Conservation (phyloP, 2,329 filamentous ascomycete species). For the Diatrype stigma region DNA sequence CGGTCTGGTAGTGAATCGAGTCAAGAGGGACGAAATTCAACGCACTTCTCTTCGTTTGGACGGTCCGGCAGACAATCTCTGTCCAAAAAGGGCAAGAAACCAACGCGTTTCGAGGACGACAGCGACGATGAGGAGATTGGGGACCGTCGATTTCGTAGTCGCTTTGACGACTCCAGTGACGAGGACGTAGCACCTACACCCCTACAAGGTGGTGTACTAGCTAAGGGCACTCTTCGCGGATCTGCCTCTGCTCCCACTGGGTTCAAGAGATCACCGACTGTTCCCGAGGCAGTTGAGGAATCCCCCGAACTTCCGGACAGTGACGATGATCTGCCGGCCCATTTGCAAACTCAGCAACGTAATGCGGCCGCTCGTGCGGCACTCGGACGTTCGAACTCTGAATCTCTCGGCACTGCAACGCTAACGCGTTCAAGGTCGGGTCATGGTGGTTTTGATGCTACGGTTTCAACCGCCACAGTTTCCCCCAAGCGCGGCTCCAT, state of each 20-base stretch:
- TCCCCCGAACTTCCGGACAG: slow-evolving; percentile 60
- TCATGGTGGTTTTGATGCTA: slow-evolving; percentile 15
- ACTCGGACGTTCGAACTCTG: slow-evolving; percentile 15
- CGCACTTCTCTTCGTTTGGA: slow-evolving; percentile 40
- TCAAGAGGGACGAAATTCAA: slow-evolving; percentile 30
- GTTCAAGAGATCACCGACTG: slow-evolving; percentile 56
- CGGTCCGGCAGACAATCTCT: slow-evolving; percentile 31
- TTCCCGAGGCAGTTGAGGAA: slow-evolving; percentile 44
- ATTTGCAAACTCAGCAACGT: slow-evolving; percentile 20
- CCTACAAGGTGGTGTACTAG: slow-evolving; percentile 18
- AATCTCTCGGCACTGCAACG: slow-evolving; percentile 25
- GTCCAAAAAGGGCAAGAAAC: slow-evolving; percentile 17
- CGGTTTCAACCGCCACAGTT: slow-evolving; percentile 6
- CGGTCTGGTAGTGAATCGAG: slow-evolving; percentile 35
- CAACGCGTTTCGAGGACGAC: slow-evolving; percentile 56
- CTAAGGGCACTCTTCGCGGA: slow-evolving; percentile 27
- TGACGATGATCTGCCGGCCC: slow-evolving; percentile 37
- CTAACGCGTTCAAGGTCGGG: slow-evolving; percentile 22
- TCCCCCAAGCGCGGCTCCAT: slow-evolving; percentile 40
- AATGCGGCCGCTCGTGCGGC: slow-evolving; percentile 13
- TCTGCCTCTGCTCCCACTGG: slow-evolving; percentile 32
- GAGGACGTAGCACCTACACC: slow-evolving; percentile 42
- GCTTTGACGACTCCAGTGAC: slow-evolving; percentile 70
- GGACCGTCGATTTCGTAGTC: slow-evolving; percentile 43
- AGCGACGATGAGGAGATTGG: slow-evolving; percentile 54